Percentiles rank a stretch among this genome's conserved stretches.
phyloP scores from a whole-genome alignment of 768 basidiomycete genomes.

The Glaciozyma antarctica region DNA sequence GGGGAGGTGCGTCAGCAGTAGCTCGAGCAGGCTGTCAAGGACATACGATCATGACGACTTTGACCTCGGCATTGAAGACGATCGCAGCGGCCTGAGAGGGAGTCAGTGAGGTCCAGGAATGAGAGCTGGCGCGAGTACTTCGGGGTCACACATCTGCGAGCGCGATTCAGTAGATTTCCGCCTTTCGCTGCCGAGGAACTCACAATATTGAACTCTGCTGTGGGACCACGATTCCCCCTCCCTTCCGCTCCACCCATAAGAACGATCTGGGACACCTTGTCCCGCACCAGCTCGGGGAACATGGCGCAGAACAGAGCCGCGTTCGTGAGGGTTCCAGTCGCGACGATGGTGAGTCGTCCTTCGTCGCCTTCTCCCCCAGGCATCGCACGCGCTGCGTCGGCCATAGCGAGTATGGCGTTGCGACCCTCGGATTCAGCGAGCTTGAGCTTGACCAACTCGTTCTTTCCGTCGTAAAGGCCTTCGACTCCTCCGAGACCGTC shows the following conservation, averaged over 20 bases:
- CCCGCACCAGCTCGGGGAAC: slow-evolving; percentile 46
- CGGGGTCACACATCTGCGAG: not conserved
- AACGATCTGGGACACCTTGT: slow-evolving; percentile 58
- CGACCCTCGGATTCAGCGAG: not conserved
- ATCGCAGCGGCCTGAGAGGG: slow-evolving; percentile 62
- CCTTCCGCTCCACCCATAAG: slow-evolving; percentile 92
- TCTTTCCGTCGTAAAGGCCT: slow-evolving; percentile 53
- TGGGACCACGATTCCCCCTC: slow-evolving; percentile 66
- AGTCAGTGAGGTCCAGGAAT: too few relatives aligned
- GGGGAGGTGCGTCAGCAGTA: too few relatives aligned
- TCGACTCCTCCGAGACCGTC: slow-evolving; percentile 79
- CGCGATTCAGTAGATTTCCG: not conserved
- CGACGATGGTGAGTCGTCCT: slow-evolving; percentile 51
- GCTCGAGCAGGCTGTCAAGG: not conserved
- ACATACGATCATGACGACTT: slow-evolving; percentile 40
- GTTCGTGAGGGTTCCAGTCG: slow-evolving; percentile 82
- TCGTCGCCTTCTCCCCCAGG: slow-evolving; percentile 45
- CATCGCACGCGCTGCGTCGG: slow-evolving; percentile 46
- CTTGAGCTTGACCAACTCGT: slow-evolving; percentile 43
- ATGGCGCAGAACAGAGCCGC: slow-evolving; percentile 54
- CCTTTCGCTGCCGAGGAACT: slow-evolving; percentile 63
- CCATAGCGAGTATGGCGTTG: slow-evolving; percentile 58
- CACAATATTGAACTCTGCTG: slow-evolving; percentile 43
- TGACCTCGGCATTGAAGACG: slow-evolving; percentile 61
- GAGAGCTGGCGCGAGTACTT: too few relatives aligned